Evolutionary conservation across 2,329 filamentous ascomycete species (phyloP), one percentile per base, ranked within the genome.

Genomic region (Aspergillus pseudotamarii): DNA sequence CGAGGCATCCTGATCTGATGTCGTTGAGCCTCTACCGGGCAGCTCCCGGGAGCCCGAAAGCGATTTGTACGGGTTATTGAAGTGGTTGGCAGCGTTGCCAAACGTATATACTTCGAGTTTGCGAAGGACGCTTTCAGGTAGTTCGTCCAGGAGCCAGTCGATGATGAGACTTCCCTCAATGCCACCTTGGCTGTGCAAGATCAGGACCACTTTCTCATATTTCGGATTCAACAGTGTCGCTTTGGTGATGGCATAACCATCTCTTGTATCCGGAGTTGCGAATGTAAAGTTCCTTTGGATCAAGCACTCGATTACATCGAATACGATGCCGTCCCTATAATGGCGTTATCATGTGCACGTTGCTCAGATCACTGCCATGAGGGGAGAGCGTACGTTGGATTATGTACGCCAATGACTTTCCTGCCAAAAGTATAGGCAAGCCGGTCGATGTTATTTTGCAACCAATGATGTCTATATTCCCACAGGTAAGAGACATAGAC

Each of bases 41-140:
- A n/a, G 34, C 6, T 41, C 8, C 26, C 76, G 76, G 12, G 73
- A 70, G 61, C 77, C 69, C 14, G 75, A 74, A n/a, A 73, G 62
- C 0, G 79, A 69, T 62, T 85, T 83, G 67, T 87, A 84, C 0
- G 91, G 91, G 66, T 93, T 92, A 75, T 93, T 93, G 80, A 93
- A 94, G 75, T 94, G 91, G 70, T 92, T 92, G 0, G 91, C 89
- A 0, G 91, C 91, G 62, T 87, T 90, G 32, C 90, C 91, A 73
- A 94, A 94, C 0, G 91, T 94, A 75, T 84, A 85, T 14, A 94
- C 85, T 75, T 94, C 91, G 0, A 93, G 82, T 69, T 92, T 91
- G 2, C 82, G 77, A 6, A 93, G 79, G 4, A 89, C 78, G 65
- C 89, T 84, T 62, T 88, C 86, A 0, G 89, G 86, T 14, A 92